Evolutionary conservation across 2,329 filamentous ascomycete species (phyloP), one percentile per base, ranked within the genome.

Genomic region (Fusarium fujikuroi): DNA sequence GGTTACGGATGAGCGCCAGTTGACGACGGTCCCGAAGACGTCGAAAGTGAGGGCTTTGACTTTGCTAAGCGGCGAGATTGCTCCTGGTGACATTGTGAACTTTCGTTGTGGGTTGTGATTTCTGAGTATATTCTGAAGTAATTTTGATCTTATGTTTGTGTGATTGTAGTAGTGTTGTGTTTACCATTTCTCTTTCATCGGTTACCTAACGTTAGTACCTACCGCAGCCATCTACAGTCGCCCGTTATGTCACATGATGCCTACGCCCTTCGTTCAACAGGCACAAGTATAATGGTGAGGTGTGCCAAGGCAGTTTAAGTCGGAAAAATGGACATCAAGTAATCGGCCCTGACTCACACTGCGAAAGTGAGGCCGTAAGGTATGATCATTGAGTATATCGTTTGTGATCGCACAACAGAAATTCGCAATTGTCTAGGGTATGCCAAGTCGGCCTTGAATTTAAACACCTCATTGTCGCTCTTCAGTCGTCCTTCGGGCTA

Each of bases 21-120:
- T 88, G 50, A 96, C 93, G 71, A 92, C 90, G 2, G 94, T 96
- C 74, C 93, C 93, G 80, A 95, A 95, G 76, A 94, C 88, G 82
- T 95, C 92, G 78, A 94, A 94, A 60, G 91, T 86, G 39, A 95
- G 84, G 12, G 88, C 92, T 73, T 90, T 89, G 71, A 89, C 76
- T 34, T 77, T 69, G 30, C 73, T 53, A 19, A 83, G 75, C 5
- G 79, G 78, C 1, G 78, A 76, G 3, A 73, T 28, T 30, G 68
- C 59, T 43, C 69, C 69, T 14, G 79, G 77, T 5, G 79, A 79
- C 81, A 77, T 75, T 7, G 40, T 56, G 10, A 15, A 36, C 39
- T 25, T n/a, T 52, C 9, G 9, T 9, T 16, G 57, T n/a, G 5
- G 9, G 10, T 46, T 32, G 32, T 18, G 30, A 14, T 21, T 14